Evolutionary conservation across 495 filamentous ascomycete species (phyloP).

Genomic region (Penicillium canariense): DNA sequence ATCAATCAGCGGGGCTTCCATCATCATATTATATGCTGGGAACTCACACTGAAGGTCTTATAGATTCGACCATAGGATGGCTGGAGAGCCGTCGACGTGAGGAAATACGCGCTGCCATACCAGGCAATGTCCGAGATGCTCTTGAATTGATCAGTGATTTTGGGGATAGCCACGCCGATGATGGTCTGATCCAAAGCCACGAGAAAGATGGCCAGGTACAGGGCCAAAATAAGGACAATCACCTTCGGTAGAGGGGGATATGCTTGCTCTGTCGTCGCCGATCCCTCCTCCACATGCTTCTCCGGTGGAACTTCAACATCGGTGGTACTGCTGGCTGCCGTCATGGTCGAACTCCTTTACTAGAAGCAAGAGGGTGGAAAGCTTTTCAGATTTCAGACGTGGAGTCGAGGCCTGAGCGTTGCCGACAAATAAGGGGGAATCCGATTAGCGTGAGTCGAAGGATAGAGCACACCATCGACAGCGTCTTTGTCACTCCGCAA

Average conservation of each 20-base stretch:
- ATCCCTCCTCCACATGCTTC: conserved; percentile 1
- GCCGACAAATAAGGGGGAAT: not conserved
- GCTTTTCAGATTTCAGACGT: not conserved
- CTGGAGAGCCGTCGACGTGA: conserved; percentile 33
- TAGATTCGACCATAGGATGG: conserved; percentile 33
- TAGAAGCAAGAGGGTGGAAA: not conserved
- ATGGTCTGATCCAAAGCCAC: conserved; percentile 52
- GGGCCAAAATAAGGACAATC: conserved; percentile 16
- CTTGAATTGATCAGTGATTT: conserved; percentile 45
- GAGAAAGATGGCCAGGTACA: conserved; percentile 50
- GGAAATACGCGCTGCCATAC: conserved; percentile 43
- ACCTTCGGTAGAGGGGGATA: conserved; percentile 20
- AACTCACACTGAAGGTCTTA: conserved; percentile 27
- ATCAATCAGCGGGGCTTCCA: conserved; percentile 28
- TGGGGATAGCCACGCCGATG: conserved; percentile 43
- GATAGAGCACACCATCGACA: not conserved
- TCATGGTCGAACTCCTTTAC: conserved; percentile 3
- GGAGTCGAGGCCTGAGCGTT: not conserved
- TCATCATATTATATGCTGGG: not conserved
- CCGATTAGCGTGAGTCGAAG: not conserved
- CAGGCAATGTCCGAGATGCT: conserved; percentile 44
- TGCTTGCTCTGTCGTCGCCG: conserved; percentile 5
- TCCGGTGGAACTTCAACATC: conserved; percentile 7
- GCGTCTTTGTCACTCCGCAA: not conserved
- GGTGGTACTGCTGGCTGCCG: conserved; percentile 5